These are phyloP conservation scores for Cucurbita argyrosperma DNA, from an alignment of 306 rosid species.

Conservation along the genomic window DNA sequence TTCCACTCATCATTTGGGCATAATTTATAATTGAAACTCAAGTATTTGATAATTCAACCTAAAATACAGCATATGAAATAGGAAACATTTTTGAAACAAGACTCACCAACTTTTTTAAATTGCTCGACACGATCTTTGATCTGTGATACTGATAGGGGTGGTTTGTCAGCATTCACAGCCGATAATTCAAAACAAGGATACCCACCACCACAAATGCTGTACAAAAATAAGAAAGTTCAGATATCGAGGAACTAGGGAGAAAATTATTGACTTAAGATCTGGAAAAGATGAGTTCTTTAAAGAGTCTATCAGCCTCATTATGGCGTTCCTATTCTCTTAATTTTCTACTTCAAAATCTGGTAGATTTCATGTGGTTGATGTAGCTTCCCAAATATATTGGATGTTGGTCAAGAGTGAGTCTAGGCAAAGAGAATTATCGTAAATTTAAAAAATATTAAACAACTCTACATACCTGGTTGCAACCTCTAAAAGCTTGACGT, in stretches of 20 bases:
- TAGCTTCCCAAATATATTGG: neutral
- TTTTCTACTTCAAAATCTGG: neutral
- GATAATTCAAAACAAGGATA: constrained; percentile 90
- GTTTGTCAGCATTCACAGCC: constrained; percentile 90
- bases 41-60: neutral
- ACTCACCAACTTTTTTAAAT: constrained; percentile 71
- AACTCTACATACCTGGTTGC: constrained; percentile 54
- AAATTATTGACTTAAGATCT: neutral
- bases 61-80: neutral
- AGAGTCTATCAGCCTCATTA: neutral
- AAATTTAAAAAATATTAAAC: neutral
- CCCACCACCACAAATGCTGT: constrained; percentile 64
- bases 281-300: neutral
- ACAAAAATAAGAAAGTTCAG: constrained; percentile 5
- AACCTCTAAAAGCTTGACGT: constrained; percentile 70
- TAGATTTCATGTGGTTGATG: neutral
- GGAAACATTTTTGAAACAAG: constrained; percentile 3
- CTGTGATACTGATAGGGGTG: constrained; percentile 56
- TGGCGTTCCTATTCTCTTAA: neutral
- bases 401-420: neutral
- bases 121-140: constrained; percentile 74
- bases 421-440: neutral
- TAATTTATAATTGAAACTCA: neutral
- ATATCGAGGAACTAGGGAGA: neutral
- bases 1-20: neutral